phyloP scores from a whole-genome alignment of 2,329 filamentous ascomycete species.

The Beauveria asiatica region DNA sequence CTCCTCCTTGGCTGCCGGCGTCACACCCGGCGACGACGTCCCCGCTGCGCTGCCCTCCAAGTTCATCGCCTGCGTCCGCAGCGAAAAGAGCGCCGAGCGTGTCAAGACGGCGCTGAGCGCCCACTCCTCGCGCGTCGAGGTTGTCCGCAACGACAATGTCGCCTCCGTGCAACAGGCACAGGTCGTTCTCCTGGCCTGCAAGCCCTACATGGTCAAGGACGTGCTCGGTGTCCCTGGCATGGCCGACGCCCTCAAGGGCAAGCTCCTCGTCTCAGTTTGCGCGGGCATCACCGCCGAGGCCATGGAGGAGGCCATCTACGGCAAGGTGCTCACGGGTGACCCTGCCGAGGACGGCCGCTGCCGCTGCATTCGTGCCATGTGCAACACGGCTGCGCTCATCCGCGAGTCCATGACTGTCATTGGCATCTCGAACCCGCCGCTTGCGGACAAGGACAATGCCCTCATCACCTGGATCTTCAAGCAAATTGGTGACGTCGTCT shows the following conservation, averaged over 20 bases:
- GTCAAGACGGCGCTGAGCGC: slow-evolving; percentile 58
- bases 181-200: slow-evolving; percentile 70
- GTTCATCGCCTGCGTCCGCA: slow-evolving; percentile 76
- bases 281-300: slow-evolving; percentile 66
- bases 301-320: slow-evolving; percentile 57
- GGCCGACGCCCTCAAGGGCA: slow-evolving; percentile 63
- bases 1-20: slow-evolving; percentile 51
- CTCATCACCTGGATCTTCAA: slow-evolving; percentile 72
- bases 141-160: slow-evolving; percentile 66
- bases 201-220: slow-evolving; percentile 64
- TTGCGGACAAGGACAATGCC: slow-evolving; percentile 41
- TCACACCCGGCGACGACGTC: slow-evolving; percentile 37
- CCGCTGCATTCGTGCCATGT: slow-evolving; percentile 70
- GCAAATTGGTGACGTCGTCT: slow-evolving; percentile 61
- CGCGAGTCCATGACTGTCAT: slow-evolving; percentile 79
- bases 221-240: slow-evolving; percentile 63
- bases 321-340: slow-evolving; percentile 38
- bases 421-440: slow-evolving; percentile 49
- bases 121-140: slow-evolving; percentile 53
- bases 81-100: slow-evolving; percentile 58
- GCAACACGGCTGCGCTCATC: slow-evolving; percentile 73
- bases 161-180: slow-evolving; percentile 58
- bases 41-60: slow-evolving; percentile 56
- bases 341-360: slow-evolving; percentile 41
- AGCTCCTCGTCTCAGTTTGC: slow-evolving; percentile 73